Evolutionary conservation across 2,329 filamentous ascomycete genomes (phyloP), one percentile per base, ranked within the genome.

Genomic region (Trichothecium roseum): DNA sequence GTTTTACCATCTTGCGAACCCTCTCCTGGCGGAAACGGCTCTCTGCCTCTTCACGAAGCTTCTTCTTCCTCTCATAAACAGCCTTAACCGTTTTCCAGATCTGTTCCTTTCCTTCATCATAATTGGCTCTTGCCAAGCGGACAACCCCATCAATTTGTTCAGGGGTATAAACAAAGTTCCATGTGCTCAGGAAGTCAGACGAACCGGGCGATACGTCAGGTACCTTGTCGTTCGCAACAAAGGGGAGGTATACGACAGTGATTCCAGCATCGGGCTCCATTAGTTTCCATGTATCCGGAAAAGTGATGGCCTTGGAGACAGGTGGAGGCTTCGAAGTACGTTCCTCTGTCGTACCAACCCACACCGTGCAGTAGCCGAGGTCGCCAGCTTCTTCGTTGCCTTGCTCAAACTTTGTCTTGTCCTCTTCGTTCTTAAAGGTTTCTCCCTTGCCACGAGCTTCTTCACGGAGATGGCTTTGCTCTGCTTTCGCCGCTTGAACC

Each of bases 91-190:
- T 86, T 16, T 77, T 69, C 43, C 75, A 78, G 15, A 91, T 84
- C 57, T 84, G 78, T 38, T 84, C 82, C 34, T 74, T 74, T 1
- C 89, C 87, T 54, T 94, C 85, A 5, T 74, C 68, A 46, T 86
- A 98, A 57, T 98, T 98, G 9, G 85, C 85, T 37, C 77, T 71
- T 1, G 91, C 88, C 18, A 98, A 69, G 5, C 72, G 69, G 3
- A 94, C 81, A 1, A 94, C 86, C 18, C 75, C 74, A 47, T 96
- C 88, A 35, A 98, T 78, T 56, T 98, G 81, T 38, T 91, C 80
- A 0, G 87, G 81, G 2, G 84, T 93, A 56, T 96, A 98, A 20
- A 95, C 79, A 54, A 96, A 96, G 54, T 98, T 98, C 91, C 91
- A 98, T 0, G 91, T 98, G 46, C 78, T 85, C 65, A 96, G 77